phyloP scores from a whole-genome alignment of 805 yeast genomes.

The Saccharomyces jurei region DNA sequence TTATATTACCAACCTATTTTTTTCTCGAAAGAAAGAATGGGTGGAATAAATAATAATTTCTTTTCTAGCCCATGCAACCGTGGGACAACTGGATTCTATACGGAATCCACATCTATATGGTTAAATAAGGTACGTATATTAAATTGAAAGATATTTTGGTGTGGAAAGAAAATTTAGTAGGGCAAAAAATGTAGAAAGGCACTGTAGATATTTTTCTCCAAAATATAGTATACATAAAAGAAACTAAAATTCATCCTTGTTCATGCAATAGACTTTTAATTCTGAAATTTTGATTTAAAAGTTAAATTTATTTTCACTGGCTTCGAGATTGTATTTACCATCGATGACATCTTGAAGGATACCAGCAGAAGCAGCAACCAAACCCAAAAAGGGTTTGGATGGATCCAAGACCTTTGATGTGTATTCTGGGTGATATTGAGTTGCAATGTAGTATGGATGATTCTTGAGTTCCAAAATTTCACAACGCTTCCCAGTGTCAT shows the following conservation, averaged over 20 bases:
- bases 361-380: constrained; percentile 90
- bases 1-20: neutral
- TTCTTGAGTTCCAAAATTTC: constrained; percentile 79
- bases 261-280: constrained; percentile 8
- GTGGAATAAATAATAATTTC: neutral
- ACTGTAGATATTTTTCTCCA: neutral
- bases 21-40: neutral
- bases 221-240: neutral
- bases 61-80: neutral
- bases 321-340: neutral
- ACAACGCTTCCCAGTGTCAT: constrained; percentile 86
- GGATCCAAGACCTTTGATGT: constrained; percentile 94
- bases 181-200: neutral
- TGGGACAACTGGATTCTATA: neutral
- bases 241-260: constrained; percentile 1
- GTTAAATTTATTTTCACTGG: neutral
- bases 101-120: neutral
- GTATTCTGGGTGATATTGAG: constrained; percentile 98
- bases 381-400: constrained; percentile 90
- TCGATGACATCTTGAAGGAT: constrained; percentile 51
- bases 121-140: neutral
- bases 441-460: constrained; percentile 88
- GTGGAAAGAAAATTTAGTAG: neutral
- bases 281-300: neutral
- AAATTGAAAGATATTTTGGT: neutral